These are phyloP conservation scores for Vicia villosa DNA, from an alignment of 306 rosid species.

Conservation along the genomic window DNA sequence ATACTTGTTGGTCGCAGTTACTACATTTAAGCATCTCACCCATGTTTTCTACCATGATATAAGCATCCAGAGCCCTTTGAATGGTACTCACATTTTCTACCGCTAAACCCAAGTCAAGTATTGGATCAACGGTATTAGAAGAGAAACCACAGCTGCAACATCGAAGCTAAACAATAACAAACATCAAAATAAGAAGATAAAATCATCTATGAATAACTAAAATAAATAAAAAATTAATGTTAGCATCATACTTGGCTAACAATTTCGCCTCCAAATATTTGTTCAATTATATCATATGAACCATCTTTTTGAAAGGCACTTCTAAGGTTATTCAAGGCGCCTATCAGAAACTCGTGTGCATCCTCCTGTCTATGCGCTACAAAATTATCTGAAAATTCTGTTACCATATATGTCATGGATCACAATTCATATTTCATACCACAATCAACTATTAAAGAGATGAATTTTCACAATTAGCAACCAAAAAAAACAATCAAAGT, in stretches of 20 bases:
- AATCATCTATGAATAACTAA: not conserved
- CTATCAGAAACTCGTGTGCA: slow-evolving; percentile 64
- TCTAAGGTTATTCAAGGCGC: no score
- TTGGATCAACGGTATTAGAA: no score
- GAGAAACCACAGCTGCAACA: no score
- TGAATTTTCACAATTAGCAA: not conserved
- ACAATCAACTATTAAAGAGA: not conserved
- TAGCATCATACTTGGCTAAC: slow-evolving; percentile 37
- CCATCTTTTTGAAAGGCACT: no score
- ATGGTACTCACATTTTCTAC: slow-evolving; percentile 51
- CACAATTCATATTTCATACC: slow-evolving; percentile 3
- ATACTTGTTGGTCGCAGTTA: not conserved
- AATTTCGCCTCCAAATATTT: no score
- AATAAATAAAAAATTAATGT: not conserved
- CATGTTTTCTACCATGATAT: slow-evolving; percentile 60
- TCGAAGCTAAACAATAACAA: slow-evolving; percentile 40
- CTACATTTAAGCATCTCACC: slow-evolving; percentile 10
- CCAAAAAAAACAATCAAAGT: not conserved
- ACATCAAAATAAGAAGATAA: slow-evolving; percentile 3
- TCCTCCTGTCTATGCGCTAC: slow-evolving; percentile 61
- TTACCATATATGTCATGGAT: slow-evolving; percentile 47
- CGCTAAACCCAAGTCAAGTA: slow-evolving; percentile 36
- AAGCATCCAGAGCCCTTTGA: slow-evolving; percentile 55
- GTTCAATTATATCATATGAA: no score
- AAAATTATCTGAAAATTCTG: slow-evolving; percentile 64